phyloP scores from a whole-genome alignment of 1,284 basidiomycete genomes.

The Wallemia hederae region DNA sequence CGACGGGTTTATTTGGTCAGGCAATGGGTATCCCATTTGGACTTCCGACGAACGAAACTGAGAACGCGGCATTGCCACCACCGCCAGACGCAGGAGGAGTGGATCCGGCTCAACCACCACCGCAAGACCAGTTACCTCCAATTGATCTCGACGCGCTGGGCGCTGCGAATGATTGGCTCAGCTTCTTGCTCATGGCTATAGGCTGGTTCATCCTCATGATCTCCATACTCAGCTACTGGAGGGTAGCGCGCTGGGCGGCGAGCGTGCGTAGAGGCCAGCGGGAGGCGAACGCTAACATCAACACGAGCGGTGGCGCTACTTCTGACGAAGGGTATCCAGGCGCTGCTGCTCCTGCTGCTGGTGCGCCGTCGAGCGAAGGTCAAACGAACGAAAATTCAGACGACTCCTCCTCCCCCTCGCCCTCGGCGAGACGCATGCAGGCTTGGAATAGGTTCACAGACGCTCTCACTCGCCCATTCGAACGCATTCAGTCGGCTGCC shows the following conservation, averaged over 20 bases:
- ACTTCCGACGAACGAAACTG: neutral
- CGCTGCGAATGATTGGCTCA: slow-evolving; percentile 41
- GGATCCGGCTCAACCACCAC: neutral
- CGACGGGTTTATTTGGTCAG: slow-evolving; percentile 5
- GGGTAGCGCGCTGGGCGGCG: slow-evolving; percentile 48
- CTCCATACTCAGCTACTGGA: slow-evolving; percentile 47
- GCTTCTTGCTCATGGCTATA: slow-evolving; percentile 65
- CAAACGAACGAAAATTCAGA: neutral
- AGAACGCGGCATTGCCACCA: neutral
- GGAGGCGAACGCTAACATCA: slow-evolving; percentile 11
- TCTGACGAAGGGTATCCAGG: neutral
- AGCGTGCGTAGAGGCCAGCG: slow-evolving; percentile 24
- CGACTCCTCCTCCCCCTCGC: neutral
- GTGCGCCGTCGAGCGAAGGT: too few relatives aligned
- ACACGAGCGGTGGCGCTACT: too few relatives aligned
- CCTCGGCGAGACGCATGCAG: neutral
- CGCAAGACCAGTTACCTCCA: slow-evolving; percentile 2
- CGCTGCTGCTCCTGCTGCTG: too few relatives aligned
- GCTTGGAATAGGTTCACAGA: neutral
- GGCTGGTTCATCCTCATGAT: slow-evolving; percentile 72
- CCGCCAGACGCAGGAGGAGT: neutral
- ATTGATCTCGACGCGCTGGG: slow-evolving; percentile 16
- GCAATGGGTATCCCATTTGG: neutral
- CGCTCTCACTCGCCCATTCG: neutral
- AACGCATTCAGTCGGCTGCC: neutral